phyloP scores from a whole-genome alignment of 1,139 yeast species.

The Sugiyamaella castrensis region DNA sequence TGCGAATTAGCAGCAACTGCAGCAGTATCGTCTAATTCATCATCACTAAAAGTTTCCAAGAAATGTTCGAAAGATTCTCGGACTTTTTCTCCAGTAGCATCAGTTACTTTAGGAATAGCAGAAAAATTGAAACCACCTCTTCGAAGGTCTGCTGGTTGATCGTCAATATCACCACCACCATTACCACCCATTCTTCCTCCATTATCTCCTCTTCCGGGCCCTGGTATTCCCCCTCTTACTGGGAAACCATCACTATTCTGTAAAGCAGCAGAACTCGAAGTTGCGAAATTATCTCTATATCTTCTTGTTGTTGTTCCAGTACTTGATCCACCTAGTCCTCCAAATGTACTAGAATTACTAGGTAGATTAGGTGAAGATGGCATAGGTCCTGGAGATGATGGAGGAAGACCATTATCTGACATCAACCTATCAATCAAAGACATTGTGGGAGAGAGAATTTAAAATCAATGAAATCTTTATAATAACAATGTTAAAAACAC shows the following conservation, averaged over 20 bases:
- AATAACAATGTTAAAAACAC: too few species aligned
- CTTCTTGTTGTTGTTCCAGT: constrained; percentile 4
- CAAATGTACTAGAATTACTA: constrained; percentile 13
- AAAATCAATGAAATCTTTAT: too few species aligned
- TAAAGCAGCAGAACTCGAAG: constrained; percentile 20
- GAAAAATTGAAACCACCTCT: constrained; percentile 19
- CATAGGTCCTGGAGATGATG: constrained; percentile 10
- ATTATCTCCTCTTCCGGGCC: constrained; percentile 10
- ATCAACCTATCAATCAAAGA: constrained; percentile 21
- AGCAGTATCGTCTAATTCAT: constrained; percentile 31
- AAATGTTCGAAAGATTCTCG: constrained; percentile 87
- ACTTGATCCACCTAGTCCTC: constrained; percentile 9
- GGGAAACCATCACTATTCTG: constrained; percentile 17
- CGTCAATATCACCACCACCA: constrained; percentile 16
- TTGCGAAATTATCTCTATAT: constrained; percentile 8
- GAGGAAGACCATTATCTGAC: constrained; percentile 16
- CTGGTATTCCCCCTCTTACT: constrained; percentile 8
- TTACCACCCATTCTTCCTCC: constrained; percentile 3
- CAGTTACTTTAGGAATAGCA: constrained; percentile 77
- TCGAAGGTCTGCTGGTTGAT: constrained; percentile 17
- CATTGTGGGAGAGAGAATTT: constrained; percentile 6
- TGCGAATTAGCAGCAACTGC: background rate
- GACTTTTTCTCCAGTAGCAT: constrained; percentile 90
- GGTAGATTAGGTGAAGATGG: constrained; percentile 22
- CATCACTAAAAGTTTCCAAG: constrained; percentile 59